Evolutionary conservation across 345 rosid genomes (phyloP).

Genomic region (Pistacia vera): DNA sequence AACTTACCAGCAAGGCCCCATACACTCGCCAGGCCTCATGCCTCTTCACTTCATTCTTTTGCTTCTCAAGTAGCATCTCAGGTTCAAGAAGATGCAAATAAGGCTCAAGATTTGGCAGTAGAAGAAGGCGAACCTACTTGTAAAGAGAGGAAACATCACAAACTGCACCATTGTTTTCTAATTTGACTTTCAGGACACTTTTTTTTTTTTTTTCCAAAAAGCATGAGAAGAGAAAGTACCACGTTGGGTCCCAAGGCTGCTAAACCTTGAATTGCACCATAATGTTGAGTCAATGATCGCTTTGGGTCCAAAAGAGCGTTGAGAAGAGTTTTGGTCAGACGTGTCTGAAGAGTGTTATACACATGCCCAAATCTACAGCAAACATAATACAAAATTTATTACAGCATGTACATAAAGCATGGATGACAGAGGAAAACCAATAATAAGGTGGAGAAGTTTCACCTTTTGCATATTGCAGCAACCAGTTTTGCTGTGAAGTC

Average conservation of each 20-base stretch:
- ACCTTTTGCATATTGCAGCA: slow-evolving; percentile 94
- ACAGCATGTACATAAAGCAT: not conserved
- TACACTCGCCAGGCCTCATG: slow-evolving; percentile 94
- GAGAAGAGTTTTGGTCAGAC: slow-evolving; percentile 86
- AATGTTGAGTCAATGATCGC: slow-evolving; percentile 86
- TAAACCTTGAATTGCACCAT: slow-evolving; percentile 96
- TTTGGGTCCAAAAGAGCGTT: slow-evolving; percentile 89
- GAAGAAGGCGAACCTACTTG: slow-evolving; percentile 71
- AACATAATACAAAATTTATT: slow-evolving; percentile 1
- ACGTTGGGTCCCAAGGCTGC: slow-evolving; percentile 88
- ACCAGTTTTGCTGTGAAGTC: slow-evolving; percentile 83
- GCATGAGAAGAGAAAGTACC: slow-evolving; percentile 46
- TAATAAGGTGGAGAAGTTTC: slow-evolving; percentile 23
- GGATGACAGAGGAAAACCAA: not conserved
- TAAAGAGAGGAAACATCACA: slow-evolving; percentile 16
- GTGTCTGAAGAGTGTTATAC: slow-evolving; percentile 81
- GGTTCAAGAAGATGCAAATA: slow-evolving; percentile 87
- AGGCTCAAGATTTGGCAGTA: slow-evolving; percentile 79
- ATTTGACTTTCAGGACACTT: not conserved
- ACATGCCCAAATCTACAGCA: slow-evolving; percentile 76
- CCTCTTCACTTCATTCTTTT: slow-evolving; percentile 86
- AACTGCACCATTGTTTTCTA: slow-evolving; percentile 6
- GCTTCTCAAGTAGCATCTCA: slow-evolving; percentile 80
- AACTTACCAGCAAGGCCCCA: slow-evolving; percentile 81
- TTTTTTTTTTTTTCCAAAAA: not conserved